Conservation (phyloP, 306 rosid genomes). For the Pyrus bretschneideri region DNA sequence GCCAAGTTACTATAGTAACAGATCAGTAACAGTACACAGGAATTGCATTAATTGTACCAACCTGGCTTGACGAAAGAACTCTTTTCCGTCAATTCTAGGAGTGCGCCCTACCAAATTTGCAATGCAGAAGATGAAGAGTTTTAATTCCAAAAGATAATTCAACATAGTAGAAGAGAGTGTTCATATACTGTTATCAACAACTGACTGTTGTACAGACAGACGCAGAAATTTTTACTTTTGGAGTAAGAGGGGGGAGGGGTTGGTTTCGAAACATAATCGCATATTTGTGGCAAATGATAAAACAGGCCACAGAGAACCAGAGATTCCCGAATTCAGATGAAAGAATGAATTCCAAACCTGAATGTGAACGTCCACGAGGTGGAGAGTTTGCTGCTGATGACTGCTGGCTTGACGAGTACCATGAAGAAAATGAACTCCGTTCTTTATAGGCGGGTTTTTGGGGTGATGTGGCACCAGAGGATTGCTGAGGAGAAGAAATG, state of each 20-base stretch:
- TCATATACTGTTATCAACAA: neutral
- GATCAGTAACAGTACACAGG: neutral
- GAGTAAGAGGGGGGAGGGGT: neutral
- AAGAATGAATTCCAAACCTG: conserved; percentile 42
- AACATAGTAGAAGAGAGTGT: neutral
- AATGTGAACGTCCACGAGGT: conserved; percentile 54
- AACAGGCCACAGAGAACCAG: neutral
- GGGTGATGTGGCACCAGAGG: conserved; percentile 79
- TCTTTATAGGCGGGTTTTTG: conserved; percentile 56
- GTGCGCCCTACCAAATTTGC: conserved; percentile 57
- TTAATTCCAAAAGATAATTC: neutral
- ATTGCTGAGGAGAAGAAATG: conserved; percentile 52
- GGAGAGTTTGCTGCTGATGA: conserved; percentile 98
- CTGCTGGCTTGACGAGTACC: conserved; percentile 98
- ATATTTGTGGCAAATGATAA: neutral
- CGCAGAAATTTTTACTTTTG: neutral
- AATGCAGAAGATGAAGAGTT: conserved; percentile 1
- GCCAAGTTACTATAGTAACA: conserved; percentile 15
- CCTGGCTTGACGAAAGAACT: conserved; percentile 97
- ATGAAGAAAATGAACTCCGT: conserved; percentile 53
- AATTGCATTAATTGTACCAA: conserved; percentile 17
- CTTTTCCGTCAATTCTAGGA: conserved; percentile 95
- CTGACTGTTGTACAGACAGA: neutral
- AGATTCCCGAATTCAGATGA: neutral
- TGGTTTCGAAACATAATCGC: neutral